phyloP scores from a whole-genome alignment of 768 basidiomycete genomes.

The Candolleomyces eurysporus region DNA sequence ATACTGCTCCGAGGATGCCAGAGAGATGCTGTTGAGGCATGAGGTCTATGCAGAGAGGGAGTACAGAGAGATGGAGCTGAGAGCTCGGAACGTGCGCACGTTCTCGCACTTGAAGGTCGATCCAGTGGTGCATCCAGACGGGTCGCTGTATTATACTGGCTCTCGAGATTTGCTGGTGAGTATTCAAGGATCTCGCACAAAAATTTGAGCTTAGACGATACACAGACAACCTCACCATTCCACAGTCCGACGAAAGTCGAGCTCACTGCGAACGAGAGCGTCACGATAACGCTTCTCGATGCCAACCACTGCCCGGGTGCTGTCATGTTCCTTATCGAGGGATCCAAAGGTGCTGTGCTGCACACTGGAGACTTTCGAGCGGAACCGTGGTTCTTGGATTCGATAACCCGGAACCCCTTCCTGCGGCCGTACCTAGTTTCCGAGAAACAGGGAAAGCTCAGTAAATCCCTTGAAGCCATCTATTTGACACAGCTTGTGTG shows the following conservation, averaged over 20 bases:
- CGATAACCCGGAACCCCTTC: conserved; percentile 64
- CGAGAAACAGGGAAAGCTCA: conserved; percentile 15
- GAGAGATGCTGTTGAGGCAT: conserved; percentile 79
- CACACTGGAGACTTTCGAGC: conserved; percentile 95
- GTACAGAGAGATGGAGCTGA: conserved; percentile 48
- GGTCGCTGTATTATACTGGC: conserved; percentile 44
- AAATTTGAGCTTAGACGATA: background rate
- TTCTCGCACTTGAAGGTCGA: conserved; percentile 67
- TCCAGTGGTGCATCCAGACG: conserved; percentile 44
- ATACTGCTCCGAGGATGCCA: conserved; percentile 80
- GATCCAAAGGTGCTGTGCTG: conserved; percentile 64
- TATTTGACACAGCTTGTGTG: conserved; percentile 79
- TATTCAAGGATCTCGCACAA: conserved; percentile 7
- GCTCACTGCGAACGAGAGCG: conserved; percentile 51
- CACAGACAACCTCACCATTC: conserved; percentile 56
- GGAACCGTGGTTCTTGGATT: conserved; percentile 76
- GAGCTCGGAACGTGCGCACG: conserved; percentile 52
- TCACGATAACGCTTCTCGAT: conserved; percentile 78
- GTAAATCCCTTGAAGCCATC: conserved; percentile 64
- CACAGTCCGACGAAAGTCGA: conserved; percentile 64
- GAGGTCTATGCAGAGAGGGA: conserved; percentile 69
- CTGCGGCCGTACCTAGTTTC: conserved; percentile 66
- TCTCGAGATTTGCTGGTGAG: conserved; percentile 70
- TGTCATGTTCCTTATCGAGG: conserved; percentile 89
- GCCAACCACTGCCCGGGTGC: conserved; percentile 97